Evolutionary conservation across 768 basidiomycete genomes (phyloP).

Genomic region (Gautieria morchelliformis): DNA sequence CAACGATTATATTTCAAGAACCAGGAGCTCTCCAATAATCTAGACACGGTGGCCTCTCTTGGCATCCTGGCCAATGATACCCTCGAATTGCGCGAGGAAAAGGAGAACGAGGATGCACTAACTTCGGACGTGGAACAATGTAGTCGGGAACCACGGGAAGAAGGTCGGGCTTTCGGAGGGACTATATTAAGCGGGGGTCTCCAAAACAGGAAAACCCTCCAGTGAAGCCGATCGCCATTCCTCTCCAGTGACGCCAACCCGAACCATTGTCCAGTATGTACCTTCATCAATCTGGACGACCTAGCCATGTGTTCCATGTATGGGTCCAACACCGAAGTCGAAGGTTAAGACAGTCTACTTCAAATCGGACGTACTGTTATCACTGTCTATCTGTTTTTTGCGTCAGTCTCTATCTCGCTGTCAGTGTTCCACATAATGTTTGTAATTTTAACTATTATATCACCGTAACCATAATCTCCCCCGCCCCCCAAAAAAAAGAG

Average conservation of each 20-base stretch:
- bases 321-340: background rate
- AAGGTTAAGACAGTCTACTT: background rate
- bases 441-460: slow-evolving; percentile 3
- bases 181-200: slow-evolving; percentile 50
- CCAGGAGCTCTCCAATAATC: slow-evolving; percentile 56
- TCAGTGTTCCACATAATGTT: background rate
- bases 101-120: slow-evolving; percentile 44
- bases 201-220: slow-evolving; percentile 18
- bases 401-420: background rate
- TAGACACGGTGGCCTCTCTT: slow-evolving; percentile 39
- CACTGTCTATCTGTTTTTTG: background rate
- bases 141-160: slow-evolving; percentile 38
- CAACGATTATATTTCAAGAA: slow-evolving; percentile 60
- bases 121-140: slow-evolving; percentile 37
- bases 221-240: slow-evolving; percentile 8
- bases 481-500: background rate
- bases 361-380: too few relatives aligned
- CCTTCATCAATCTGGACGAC: slow-evolving; percentile 42
- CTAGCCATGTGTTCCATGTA: slow-evolving; percentile 13
- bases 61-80: slow-evolving; percentile 51
- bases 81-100: slow-evolving; percentile 56
- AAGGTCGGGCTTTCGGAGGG: slow-evolving; percentile 64
- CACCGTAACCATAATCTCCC: background rate
- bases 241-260: slow-evolving; percentile 15
- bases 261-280: slow-evolving; percentile 48